Evolutionary conservation across 2,329 filamentous ascomycete species (phyloP).

Genomic region (Botrytis deweyae): DNA sequence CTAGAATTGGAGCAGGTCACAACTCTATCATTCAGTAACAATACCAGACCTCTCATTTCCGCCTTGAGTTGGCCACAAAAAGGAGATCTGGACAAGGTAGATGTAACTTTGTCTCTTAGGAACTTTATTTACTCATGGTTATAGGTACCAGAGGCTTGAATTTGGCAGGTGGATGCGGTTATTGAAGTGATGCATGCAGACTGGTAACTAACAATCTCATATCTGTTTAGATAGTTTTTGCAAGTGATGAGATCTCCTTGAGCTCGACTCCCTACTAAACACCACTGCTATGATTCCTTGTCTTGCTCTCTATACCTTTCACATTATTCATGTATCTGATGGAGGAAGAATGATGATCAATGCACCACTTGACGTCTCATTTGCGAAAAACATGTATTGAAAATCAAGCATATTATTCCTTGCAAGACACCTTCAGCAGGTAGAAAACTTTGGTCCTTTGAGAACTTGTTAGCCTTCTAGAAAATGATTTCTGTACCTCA

Average conservation of each 20-base stretch:
- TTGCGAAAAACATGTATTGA: too few relatives aligned
- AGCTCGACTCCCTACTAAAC: conserved; percentile 28
- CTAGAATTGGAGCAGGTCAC: not conserved
- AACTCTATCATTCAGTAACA: not conserved
- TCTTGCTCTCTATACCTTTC: conserved; percentile 37
- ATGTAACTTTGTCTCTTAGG: not conserved
- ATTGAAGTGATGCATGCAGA: conserved; percentile 47
- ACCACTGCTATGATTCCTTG: conserved; percentile 38
- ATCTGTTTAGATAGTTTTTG: conserved; percentile 28
- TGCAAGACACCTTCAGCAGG: too few relatives aligned
- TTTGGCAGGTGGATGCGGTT: conserved; percentile 47
- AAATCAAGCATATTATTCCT: too few relatives aligned
- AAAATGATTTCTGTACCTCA: too few relatives aligned
- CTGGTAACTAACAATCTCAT: conserved; percentile 32
- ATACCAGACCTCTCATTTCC: not conserved
- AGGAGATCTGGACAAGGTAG: not conserved
- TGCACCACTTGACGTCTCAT: too few relatives aligned
- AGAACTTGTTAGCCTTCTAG: too few relatives aligned
- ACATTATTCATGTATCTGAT: conserved; percentile 34
- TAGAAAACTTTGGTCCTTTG: too few relatives aligned
- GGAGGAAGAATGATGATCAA: too few relatives aligned
- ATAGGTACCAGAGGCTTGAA: conserved; percentile 25
- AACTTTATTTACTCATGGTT: not conserved
- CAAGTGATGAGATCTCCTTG: conserved; percentile 25
- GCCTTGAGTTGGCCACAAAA: not conserved